Conservation (phyloP, 148 eudicot species). For the Cornus suecica region DNA sequence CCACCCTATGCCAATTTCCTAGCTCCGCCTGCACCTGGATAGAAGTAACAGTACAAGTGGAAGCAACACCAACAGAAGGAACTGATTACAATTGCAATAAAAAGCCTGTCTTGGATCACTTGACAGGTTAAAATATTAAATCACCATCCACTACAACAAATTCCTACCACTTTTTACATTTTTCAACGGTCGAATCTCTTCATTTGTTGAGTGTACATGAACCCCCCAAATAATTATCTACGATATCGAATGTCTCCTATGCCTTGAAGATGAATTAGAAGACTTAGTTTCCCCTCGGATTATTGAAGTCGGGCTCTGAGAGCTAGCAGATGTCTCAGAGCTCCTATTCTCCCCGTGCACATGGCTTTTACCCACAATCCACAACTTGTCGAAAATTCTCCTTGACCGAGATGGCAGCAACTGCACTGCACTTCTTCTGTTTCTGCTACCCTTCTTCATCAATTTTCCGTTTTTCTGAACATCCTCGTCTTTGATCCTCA, state of each 20-base stretch:
- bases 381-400: constrained; percentile 75
- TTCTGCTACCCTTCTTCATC: constrained; percentile 35
- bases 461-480: constrained; percentile 34
- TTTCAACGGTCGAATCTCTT: neutral
- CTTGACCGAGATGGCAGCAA: constrained; percentile 77
- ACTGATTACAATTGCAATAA: neutral
- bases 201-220: neutral
- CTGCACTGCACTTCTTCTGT: constrained; percentile 51
- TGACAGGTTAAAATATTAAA: neutral
- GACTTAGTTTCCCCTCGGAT: constrained; percentile 58
- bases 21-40: too few species aligned
- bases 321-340: constrained; percentile 77
- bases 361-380: constrained; percentile 62
- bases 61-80: neutral
- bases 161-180: constrained; percentile 14
- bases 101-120: neutral
- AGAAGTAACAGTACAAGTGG: neutral
- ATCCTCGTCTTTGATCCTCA: constrained; percentile 43
- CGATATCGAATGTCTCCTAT: constrained; percentile 68
- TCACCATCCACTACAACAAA: neutral
- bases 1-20: too few species aligned
- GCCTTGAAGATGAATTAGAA: constrained; percentile 44
- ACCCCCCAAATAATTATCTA: constrained; percentile 12
- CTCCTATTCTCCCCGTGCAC: constrained; percentile 59
- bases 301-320: constrained; percentile 70